A percentile compares a stretch with the other conserved stretches of the same genome.
These are phyloP conservation scores for Mycena pura DNA, from an alignment of 768 basidiomycete genomes.

Conservation along the genomic window DNA sequence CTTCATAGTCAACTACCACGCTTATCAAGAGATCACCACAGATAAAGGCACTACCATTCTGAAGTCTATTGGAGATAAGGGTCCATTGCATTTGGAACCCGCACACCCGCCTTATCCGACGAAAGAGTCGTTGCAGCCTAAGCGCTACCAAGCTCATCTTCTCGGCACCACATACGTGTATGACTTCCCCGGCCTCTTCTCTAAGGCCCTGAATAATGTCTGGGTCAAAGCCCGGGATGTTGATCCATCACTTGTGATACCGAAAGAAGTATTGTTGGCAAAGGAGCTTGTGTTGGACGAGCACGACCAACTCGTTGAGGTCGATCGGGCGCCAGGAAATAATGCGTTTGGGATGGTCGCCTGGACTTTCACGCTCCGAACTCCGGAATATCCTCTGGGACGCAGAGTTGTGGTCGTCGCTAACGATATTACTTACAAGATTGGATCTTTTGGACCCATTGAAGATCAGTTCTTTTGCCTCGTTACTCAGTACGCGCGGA, in stretches of 20 bases:
- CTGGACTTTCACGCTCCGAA: conserved; percentile 92
- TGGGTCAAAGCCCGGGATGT: conserved; percentile 78
- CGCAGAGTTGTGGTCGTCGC: conserved; percentile 90
- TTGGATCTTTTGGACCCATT: conserved; percentile 94
- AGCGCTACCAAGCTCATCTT: conserved; percentile 98
- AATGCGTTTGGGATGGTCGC: conserved; percentile 98
- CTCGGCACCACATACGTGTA: conserved; percentile 99
- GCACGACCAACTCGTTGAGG: conserved; percentile 87
- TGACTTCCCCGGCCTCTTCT: conserved; percentile 99
- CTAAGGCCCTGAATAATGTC: conserved; percentile 92
- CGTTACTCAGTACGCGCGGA: conserved; percentile 91
- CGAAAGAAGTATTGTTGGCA: conserved; percentile 81
- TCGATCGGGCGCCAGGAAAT: conserved; percentile 91
- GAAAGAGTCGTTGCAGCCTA: conserved; percentile 97
- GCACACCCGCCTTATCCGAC: conserved; percentile 94
- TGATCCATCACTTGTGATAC: conserved; percentile 72
- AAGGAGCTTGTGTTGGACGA: conserved; percentile 95
- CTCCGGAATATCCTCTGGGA: conserved; percentile 91
- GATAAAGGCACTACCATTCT: conserved; percentile 96
- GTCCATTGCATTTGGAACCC: conserved; percentile 94
- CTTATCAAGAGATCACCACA: conserved; percentile 96
- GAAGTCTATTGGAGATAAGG: conserved; percentile 98
- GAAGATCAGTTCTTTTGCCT: conserved; percentile 98
- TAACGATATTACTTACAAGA: conserved; percentile 99
- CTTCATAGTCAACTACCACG: conserved; percentile 98